These are phyloP conservation scores for Cutaneotrichosporon dermatis DNA, from an alignment of 1,284 basidiomycete species.

Conservation along the genomic window DNA sequence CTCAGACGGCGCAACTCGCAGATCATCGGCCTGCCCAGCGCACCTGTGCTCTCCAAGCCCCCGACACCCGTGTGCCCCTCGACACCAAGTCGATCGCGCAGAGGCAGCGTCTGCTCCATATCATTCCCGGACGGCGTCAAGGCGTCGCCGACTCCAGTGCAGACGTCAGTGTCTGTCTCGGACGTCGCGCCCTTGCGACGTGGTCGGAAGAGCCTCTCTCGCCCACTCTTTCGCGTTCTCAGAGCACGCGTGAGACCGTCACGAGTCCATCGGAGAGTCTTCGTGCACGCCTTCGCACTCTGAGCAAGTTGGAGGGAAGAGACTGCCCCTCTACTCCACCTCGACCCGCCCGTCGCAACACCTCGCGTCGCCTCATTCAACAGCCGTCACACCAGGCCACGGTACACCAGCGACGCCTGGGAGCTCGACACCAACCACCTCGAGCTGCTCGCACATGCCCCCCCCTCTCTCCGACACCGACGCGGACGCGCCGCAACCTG, in stretches of 20 bases:
- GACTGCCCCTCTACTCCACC: not conserved
- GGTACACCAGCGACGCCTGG: constrained; percentile 9
- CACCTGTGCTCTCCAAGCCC: not conserved
- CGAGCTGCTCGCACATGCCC: not conserved
- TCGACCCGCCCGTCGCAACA: not conserved
- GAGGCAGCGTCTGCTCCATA: not conserved
- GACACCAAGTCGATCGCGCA: not conserved
- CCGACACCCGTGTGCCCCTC: not conserved
- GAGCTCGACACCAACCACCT: constrained; percentile 15
- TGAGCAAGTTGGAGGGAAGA: constrained; percentile 9
- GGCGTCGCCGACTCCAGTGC: constrained; percentile 5
- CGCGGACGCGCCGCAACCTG: constrained; percentile 3
- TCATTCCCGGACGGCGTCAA: not conserved
- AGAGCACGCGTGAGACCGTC: constrained; percentile 6
- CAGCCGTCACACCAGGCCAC: constrained; percentile 11
- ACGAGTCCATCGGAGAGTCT: constrained; percentile 7
- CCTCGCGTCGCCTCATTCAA: constrained; percentile 10
- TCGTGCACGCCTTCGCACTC: constrained; percentile 13
- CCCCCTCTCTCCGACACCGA: constrained; percentile 17
- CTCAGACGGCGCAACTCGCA: constrained; percentile 1
- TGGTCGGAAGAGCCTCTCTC: constrained; percentile 13
- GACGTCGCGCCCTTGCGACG: constrained; percentile 17
- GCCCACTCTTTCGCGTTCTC: not conserved
- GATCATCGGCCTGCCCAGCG: not conserved
- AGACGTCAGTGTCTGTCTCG: constrained; percentile 12